Percentiles rank a stretch among this genome's conserved stretches.
These are phyloP conservation scores for Rhododendron ovatum DNA, from an alignment of 148 eudicot genomes.

Conservation along the genomic window DNA sequence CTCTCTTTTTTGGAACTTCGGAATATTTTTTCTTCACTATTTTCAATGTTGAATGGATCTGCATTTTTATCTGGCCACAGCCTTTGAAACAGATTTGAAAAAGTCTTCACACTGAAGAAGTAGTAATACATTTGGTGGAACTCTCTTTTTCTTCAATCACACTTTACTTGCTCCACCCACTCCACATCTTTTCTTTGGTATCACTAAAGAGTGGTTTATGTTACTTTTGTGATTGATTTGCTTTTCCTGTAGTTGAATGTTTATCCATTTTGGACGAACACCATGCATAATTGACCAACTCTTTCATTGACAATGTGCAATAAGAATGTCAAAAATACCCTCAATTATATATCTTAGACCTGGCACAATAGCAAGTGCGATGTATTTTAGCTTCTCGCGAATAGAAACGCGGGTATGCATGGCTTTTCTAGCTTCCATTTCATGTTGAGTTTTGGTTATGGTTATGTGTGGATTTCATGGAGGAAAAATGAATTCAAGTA, in stretches of 20 bases:
- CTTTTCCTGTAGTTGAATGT: neutral
- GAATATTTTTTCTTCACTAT: neutral
- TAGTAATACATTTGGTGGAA: neutral
- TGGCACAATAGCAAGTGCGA: neutral
- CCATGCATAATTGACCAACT: neutral
- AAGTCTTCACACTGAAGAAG: neutral
- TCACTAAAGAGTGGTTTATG: neutral
- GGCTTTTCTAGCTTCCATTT: neutral
- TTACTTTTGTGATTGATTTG: conserved; percentile 4
- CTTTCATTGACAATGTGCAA: neutral
- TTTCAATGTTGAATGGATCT: neutral
- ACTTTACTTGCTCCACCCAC: conserved; percentile 1
- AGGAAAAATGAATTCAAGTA: neutral
- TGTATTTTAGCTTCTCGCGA: neutral
- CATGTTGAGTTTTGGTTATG: neutral
- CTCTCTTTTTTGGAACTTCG: no score
- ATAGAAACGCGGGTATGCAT: neutral
- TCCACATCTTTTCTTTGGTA: neutral
- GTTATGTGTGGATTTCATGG: neutral
- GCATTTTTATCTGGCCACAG: neutral
- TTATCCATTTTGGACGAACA: neutral
- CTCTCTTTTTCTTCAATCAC: conserved; percentile 14
- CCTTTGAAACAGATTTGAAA: neutral
- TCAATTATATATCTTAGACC: neutral
- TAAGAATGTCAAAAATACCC: neutral